Evolutionary conservation across 148 eudicot species (phyloP), one percentile per base, ranked within the genome.

Genomic region (Hydrangea macrophylla): DNA sequence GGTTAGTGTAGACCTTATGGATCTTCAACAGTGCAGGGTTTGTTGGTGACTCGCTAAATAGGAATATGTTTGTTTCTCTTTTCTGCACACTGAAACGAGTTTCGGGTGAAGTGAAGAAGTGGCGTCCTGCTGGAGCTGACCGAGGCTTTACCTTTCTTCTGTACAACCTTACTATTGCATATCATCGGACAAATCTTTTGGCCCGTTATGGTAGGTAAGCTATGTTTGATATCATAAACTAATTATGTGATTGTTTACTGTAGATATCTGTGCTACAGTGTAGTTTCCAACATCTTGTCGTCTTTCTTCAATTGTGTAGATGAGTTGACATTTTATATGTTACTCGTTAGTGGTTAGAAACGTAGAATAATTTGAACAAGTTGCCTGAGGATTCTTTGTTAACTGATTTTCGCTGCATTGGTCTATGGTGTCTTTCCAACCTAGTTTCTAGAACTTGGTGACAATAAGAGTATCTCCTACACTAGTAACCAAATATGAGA

Each of bases 121-220:
- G 99, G 99, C 99, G 90, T 42, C 99, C 99, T 54, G 91, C 80
- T 54, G 88, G 95, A 64, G 97, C 99, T 68, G 99, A 90, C 54
- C 96, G 97, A 35, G 96, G 92, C 7, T 94, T 85, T 72, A 94
- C 99, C 30, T 94, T 94, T 84, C 79, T 90, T 67, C 72, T 81
- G 67, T 87, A 94, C 71, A 94, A 94, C 79, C 88, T 94, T 57
- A 94, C 99, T 22, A 80, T 94, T 63, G 85, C 92, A 5, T 90
- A 94, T 82, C 99, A 94, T 64, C 88, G 99, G 50, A 86, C 97
- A 20, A 90, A 90, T 80, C 80, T 94, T 59, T 84, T 94, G 83
- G 97, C 87, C 63, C 86, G 90, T 66, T 88, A 88, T 80, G 97
- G 96, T 90, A 90, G 99, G 99, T 94, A 90, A 91, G 98, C 81